Base-by-base conservation (phyloP, 129 eudicot genomes). In the Cynara cardunculus region DNA sequence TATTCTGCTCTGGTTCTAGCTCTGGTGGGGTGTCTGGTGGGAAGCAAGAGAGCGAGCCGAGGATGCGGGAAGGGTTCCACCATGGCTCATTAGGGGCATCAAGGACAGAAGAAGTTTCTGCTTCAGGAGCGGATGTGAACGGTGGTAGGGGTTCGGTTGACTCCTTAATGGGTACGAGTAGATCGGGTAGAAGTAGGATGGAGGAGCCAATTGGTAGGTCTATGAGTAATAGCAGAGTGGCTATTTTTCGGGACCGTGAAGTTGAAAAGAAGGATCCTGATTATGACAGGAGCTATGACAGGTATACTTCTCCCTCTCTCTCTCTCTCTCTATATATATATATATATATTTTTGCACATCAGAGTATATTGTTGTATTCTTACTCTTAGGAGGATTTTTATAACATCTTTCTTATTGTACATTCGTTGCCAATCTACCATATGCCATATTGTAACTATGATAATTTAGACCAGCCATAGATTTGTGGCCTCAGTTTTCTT, bases 191-290 rank as follows among this genome's bases (percentile, higher is more conserved):
- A 73, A 83, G 76, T 89, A 90, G 87, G 89, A 49, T 75, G 69
- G 98, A 88, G 79, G 97, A 88, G 80, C 86, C 95, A 37, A 78
- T 90, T 82, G 84, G 90, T 78, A 89, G 96, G 86, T 79, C 86
- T 77, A 90, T 79, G 81, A 78, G 81, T 72, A 84, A 78, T 77
- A 89, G 83, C 86, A 90, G 81, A 85, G 97, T 92, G 82, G 97
- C 97, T 72, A 92, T 92, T 61, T 87, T 92, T 70, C 91, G 97
- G 71, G 97, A 92, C 74, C 97, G 87, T 69, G 97, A 92, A 84
- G 88, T 90, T 86, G 97, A 92, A 64, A 89, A 91, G 44, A 89
- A 92, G 73, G 97, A 92, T 84, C 97, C 97, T 80, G 97, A 92
- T 87, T 92, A 84, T 86, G 93, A 92, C 79, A 85, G 97, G 84